phyloP scores from a whole-genome alignment of 164 flowering plant species.

The Buxus sempervirens region DNA sequence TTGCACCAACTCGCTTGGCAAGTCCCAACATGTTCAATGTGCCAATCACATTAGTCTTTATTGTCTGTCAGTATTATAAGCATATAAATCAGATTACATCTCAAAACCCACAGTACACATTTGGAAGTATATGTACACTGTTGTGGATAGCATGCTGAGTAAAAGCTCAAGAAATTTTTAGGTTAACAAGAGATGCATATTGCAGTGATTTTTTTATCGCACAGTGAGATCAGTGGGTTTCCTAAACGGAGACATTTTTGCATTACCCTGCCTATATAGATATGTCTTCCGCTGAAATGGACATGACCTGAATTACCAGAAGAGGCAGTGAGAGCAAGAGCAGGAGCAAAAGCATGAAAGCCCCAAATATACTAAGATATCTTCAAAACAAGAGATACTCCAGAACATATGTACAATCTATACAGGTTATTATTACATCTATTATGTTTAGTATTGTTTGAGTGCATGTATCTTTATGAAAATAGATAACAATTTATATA shows the following conservation, averaged over 20 bases:
- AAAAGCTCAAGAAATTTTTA: too few species aligned
- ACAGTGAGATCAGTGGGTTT: not conserved
- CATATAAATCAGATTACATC: not conserved
- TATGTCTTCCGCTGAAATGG: not conserved
- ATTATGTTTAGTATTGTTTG: too few species aligned
- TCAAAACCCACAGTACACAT: not conserved
- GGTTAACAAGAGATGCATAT: not conserved
- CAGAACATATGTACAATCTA: too few species aligned
- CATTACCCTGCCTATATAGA: not conserved
- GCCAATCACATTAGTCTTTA: slow-evolving; percentile 97
- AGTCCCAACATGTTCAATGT: slow-evolving; percentile 98
- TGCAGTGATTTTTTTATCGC: not conserved
- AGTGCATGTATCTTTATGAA: too few species aligned
- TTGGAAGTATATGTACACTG: not conserved
- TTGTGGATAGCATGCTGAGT: too few species aligned
- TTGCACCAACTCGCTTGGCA: slow-evolving; percentile 97
- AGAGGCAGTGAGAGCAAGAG: too few species aligned
- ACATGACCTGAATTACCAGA: too few species aligned
- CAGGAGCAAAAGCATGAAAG: too few species aligned
- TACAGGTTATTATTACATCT: too few species aligned
- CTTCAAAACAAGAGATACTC: too few species aligned
- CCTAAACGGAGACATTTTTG: not conserved
- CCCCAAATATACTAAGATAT: too few species aligned
- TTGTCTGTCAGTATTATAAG: slow-evolving; percentile 44
- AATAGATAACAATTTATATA: too few species aligned